These are phyloP conservation scores for Colletotrichum gloeosporioides DNA, from an alignment of 2,329 filamentous ascomycete species.

Conservation along the genomic window DNA sequence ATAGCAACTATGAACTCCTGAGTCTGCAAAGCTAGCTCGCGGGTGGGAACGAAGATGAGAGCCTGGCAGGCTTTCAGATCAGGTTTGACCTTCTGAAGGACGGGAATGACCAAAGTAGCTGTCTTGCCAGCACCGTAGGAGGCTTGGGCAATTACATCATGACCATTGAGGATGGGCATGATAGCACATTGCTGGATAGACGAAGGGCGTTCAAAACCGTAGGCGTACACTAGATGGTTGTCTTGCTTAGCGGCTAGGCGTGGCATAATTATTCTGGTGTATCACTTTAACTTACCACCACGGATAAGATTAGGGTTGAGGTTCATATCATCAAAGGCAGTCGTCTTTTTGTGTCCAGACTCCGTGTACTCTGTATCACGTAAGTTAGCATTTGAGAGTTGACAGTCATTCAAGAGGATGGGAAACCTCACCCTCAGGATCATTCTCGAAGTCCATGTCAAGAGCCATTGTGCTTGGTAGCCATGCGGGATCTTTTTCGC, in stretches of 20 bases:
- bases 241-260: background rate
- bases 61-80: constrained; percentile 97
- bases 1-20: constrained; percentile 99
- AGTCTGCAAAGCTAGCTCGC: constrained; percentile 98
- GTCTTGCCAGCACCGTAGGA: constrained; percentile 99
- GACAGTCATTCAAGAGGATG: background rate
- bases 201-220: constrained; percentile 99
- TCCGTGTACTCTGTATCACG: constrained; percentile 48
- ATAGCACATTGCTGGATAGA: constrained; percentile 99
- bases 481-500: background rate
- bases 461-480: background rate
- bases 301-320: constrained; percentile 97
- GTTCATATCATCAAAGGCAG: constrained; percentile 98
- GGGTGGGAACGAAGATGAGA: constrained; percentile 94
- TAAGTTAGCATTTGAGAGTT: background rate
- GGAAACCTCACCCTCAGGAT: background rate
- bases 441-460: background rate
- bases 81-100: constrained; percentile 97
- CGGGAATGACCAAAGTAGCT: constrained; percentile 98
- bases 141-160: constrained; percentile 99
- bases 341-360: constrained; percentile 99
- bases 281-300: constrained; percentile 48
- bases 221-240: constrained; percentile 69
- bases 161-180: constrained; percentile 99
- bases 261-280: background rate